Evolutionary conservation across 2,329 filamentous ascomycete species (phyloP), one percentile per base, ranked within the genome.

Genomic region (Daldinia eschscholtzii): DNA sequence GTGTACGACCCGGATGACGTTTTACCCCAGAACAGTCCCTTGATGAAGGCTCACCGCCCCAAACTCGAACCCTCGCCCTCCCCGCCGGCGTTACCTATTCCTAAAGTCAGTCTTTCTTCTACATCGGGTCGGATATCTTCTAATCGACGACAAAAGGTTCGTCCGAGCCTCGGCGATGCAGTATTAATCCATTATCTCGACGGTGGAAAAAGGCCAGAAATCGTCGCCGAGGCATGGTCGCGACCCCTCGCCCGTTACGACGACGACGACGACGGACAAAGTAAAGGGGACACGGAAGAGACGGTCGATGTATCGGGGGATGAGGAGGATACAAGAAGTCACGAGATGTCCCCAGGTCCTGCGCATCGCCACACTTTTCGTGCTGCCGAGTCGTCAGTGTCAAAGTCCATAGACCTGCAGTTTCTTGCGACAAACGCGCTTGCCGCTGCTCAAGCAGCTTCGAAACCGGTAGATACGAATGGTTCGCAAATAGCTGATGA

Each of bases 181-280:
- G 89, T 93, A 71, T 84, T 95, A 79, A 85, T 95, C 70, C 81
- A 83, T 64, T 83, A 85, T 78, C 85, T 94, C 82, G 87, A 83
- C 73, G 87, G 84, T 76, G 88, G 89, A 75, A 88, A 89, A 76
- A 83, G 84, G 72, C 89, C 87, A 57, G 89, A 93, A 57, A 86
- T 93, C 75, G 89, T 90, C 65, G 81, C 81, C 71, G 77, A 81
- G 75, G 91, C 88, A 64, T 86, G 84, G 70, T 80, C 82, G 69
- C 78, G 84, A 71, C 83, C 87, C 23, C 81, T 92, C 55, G 83
- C 84, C 23, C 81, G 80, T 1, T 82, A 57, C 62, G 61, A 65
- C 61, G 80, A 82, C 61, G 82, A 82, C 13, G 81, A 83, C 52
- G 81, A 82, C 69, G 82, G 83, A 68, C 80, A 80, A 48, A 77